Conservation (phyloP, 2,329 filamentous ascomycete genomes). For the Orbilia blumenaviensis region DNA sequence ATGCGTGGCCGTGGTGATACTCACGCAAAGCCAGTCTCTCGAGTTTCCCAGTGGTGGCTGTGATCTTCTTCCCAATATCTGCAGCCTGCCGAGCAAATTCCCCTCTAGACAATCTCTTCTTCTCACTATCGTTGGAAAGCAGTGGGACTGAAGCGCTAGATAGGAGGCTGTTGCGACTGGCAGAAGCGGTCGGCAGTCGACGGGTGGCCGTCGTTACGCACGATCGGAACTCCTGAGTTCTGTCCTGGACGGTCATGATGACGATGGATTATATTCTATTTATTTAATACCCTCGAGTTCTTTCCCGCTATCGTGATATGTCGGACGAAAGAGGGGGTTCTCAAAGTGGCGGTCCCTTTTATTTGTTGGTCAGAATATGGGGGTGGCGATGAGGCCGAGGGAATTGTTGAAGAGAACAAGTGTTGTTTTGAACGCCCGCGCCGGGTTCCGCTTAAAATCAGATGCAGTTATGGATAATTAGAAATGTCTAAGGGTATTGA, state of each 20-base stretch:
- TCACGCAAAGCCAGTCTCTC: constrained; percentile 86
- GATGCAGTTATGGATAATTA: not conserved
- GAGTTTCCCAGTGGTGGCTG: constrained; percentile 90
- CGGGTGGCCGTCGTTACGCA: constrained; percentile 70
- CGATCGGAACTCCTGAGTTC: constrained; percentile 92
- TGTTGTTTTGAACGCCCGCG: constrained; percentile 26
- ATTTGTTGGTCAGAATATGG: not conserved
- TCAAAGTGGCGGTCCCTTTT: not conserved
- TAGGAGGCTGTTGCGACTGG: constrained; percentile 79
- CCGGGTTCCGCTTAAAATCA: not conserved
- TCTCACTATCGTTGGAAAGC: constrained; percentile 69
- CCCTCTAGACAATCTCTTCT: constrained; percentile 71
- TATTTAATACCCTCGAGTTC: not conserved
- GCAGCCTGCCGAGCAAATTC: constrained; percentile 93
- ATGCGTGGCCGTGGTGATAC: constrained; percentile 58
- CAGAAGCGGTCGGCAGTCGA: constrained; percentile 81
- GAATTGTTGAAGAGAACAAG: constrained; percentile 24
- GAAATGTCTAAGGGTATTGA: not conserved
- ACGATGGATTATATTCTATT: constrained; percentile 62
- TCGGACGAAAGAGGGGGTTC: not conserved
- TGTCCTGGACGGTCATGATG: constrained; percentile 85
- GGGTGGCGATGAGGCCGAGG: constrained; percentile 4
- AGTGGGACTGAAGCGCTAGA: constrained; percentile 78
- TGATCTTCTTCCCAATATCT: constrained; percentile 90
- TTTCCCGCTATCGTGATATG: not conserved